Evolutionary conservation across 2,329 filamentous ascomycete species (phyloP).

Genomic region (Aspergillus ochraceoroseus): DNA sequence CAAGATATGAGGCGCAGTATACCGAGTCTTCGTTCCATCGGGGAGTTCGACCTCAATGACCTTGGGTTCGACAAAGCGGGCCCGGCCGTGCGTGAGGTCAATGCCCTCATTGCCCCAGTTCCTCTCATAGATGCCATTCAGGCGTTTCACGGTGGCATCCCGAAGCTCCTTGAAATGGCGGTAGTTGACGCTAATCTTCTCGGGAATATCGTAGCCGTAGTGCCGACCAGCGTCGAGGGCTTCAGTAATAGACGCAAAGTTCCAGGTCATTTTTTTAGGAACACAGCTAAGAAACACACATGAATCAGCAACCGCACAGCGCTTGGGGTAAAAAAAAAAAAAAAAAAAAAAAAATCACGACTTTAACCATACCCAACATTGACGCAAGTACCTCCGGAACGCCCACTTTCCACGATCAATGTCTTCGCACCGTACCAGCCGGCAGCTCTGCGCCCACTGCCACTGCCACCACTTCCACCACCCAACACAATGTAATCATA

Average conservation of each 20-base stretch:
- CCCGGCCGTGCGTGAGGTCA: conserved; percentile 48
- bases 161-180: conserved; percentile 47
- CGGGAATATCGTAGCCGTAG: conserved; percentile 48
- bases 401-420: conserved; percentile 48
- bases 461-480: conserved; percentile 51
- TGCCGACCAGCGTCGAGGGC: conserved; percentile 43
- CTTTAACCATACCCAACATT: conserved; percentile 48
- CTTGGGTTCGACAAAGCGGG: conserved; percentile 44
- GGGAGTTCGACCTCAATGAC: conserved; percentile 43
- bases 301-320: background rate
- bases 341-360: conserved; percentile 3
- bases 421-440: conserved; percentile 52
- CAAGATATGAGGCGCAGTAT: conserved; percentile 46
- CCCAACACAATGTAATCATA: conserved; percentile 55
- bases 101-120: conserved; percentile 51
- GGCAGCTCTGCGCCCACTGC: conserved; percentile 47
- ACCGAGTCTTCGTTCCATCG: conserved; percentile 41
- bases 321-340: background rate
- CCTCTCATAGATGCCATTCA: conserved; percentile 48
- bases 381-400: conserved; percentile 49
- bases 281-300: conserved; percentile 40
- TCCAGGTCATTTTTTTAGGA: conserved; percentile 53
- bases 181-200: conserved; percentile 44
- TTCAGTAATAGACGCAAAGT: conserved; percentile 49
- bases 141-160: conserved; percentile 43